A percentile compares a stretch with the other conserved stretches of the same genome.
Evolutionary conservation across 2,329 filamentous ascomycete species (phyloP).

Genomic region (Phaeosphaeriaceae sp.): DNA sequence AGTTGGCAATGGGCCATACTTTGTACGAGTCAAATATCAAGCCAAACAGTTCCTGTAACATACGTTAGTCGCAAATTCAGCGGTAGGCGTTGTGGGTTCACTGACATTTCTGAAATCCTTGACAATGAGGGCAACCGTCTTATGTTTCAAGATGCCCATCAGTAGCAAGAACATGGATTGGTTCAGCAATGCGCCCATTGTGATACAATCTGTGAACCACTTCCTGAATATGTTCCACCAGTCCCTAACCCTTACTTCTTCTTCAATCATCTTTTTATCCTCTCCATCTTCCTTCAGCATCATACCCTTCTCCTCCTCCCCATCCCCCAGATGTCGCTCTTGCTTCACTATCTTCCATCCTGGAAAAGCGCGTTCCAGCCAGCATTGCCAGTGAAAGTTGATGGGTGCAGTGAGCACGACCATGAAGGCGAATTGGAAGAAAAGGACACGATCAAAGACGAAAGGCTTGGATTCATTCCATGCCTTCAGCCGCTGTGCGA

Average conservation of each 20-base stretch:
- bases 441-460: slow-evolving; percentile 46
- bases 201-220: slow-evolving; percentile 70
- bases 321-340: slow-evolving; percentile 18
- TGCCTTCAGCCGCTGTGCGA: slow-evolving; percentile 46
- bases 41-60: slow-evolving; percentile 34
- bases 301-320: slow-evolving; percentile 39
- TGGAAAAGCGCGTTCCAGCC: slow-evolving; percentile 76
- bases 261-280: slow-evolving; percentile 30
- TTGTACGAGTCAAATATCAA: slow-evolving; percentile 68
- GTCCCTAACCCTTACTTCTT: slow-evolving; percentile 39
- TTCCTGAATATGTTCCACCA: slow-evolving; percentile 70
- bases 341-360: slow-evolving; percentile 51
- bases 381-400: slow-evolving; percentile 86
- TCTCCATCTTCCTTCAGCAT: slow-evolving; percentile 37
- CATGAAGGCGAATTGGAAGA: slow-evolving; percentile 60
- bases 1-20: slow-evolving; percentile 74
- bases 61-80: slow-evolving; percentile 3
- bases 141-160: slow-evolving; percentile 59
- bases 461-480: slow-evolving; percentile 44
- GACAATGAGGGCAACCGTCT: slow-evolving; percentile 37
- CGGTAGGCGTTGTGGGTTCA: slow-evolving; percentile 20
- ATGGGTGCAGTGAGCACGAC: slow-evolving; percentile 75
- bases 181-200: slow-evolving; percentile 68
- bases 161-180: slow-evolving; percentile 69
- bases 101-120: slow-evolving; percentile 49